Base-by-base conservation (phyloP, 371 early-diverging fungal species). In the Apophysomyces elegans region DNA sequence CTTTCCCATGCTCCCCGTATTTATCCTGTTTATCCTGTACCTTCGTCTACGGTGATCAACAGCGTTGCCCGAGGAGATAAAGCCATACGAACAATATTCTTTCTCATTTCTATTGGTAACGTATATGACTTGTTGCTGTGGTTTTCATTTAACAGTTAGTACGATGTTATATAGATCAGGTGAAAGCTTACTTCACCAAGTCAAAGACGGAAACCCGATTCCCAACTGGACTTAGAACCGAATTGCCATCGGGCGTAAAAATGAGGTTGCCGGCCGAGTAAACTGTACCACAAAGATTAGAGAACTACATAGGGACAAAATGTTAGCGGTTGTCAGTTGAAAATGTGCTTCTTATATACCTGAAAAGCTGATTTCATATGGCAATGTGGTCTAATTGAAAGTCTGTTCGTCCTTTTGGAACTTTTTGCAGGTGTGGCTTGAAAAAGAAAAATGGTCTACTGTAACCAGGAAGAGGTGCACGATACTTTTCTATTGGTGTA, bases 121-220 rank as follows among this genome's bases (percentile, higher is more conserved):
- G 99, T 98, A 45, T 86, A 84, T 0, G 96, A 91, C 64, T 92
- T 91, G 82, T 96, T 97, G 77, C 93, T 94, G 76, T 1, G 56
- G 45, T 37, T 41, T 41, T 7, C 41, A 41, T 16, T 36, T 26
- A 6, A 6, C 1, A 9, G n/a, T 66, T 12, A 11, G 6, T 37
- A n/a, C 9, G 54, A 12, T 3, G 36, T 59, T 54, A 37, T 14
- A n/a, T 37, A 12, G 14, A 38, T 7, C 14, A 12, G 45, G 38
- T 32, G 12, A 39, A 32, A 13, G 74, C 86, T 69, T 86, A 93
- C 93, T 94, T 92, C 71, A 93, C 91, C 56, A 99, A 91, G 79
- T 99, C 97, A 73, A 97, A 98, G 21, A 96, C 85, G 0, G 97
- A 91, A 2, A 98, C 91, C 56, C 97, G 84, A 86, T 97, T 98